Percentiles rank a stretch among this genome's conserved stretches.
phyloP scores from a whole-genome alignment of 2,329 filamentous ascomycete species.

The Akanthomyces uredinophilus region DNA sequence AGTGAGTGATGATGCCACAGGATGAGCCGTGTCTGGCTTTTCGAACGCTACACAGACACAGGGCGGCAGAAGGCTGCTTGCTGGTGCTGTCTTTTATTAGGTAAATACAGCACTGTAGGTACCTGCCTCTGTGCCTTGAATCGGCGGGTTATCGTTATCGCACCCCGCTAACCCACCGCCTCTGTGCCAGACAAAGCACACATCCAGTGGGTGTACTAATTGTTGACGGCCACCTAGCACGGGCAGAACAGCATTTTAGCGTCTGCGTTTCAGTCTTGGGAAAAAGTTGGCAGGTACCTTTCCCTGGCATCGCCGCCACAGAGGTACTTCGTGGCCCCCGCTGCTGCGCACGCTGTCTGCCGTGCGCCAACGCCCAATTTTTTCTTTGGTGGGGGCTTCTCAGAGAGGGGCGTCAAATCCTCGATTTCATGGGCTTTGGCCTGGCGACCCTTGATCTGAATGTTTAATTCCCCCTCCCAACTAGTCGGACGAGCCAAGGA shows the following conservation, averaged over 20 bases:
- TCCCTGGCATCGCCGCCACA: neutral
- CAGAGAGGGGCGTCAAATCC: conserved; percentile 12
- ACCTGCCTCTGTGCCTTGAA: neutral
- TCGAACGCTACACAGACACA: neutral
- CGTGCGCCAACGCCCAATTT: conserved; percentile 11
- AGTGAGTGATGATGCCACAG: neutral
- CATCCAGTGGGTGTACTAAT: no score
- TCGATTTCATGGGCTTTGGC: conserved; percentile 5
- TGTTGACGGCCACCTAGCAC: neutral
- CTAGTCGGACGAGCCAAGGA: neutral
- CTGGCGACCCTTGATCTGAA: conserved; percentile 4
- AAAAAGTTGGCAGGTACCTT: neutral
- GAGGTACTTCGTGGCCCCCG: neutral
- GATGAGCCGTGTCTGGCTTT: neutral
- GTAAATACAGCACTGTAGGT: no score
- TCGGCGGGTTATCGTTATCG: conserved; percentile 36
- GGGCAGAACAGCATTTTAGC: neutral
- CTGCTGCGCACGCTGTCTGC: neutral
- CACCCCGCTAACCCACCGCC: conserved; percentile 26
- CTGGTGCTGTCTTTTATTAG: neutral
- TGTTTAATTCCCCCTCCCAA: neutral
- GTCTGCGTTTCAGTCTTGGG: neutral
- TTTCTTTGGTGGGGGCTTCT: conserved; percentile 12
- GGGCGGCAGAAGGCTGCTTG: neutral
- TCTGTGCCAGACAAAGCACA: neutral